A percentile compares a stretch with the other conserved stretches of the same genome.
phyloP scores from a whole-genome alignment of 2,329 filamentous ascomycete genomes.

The Fusarium transvaalense region DNA sequence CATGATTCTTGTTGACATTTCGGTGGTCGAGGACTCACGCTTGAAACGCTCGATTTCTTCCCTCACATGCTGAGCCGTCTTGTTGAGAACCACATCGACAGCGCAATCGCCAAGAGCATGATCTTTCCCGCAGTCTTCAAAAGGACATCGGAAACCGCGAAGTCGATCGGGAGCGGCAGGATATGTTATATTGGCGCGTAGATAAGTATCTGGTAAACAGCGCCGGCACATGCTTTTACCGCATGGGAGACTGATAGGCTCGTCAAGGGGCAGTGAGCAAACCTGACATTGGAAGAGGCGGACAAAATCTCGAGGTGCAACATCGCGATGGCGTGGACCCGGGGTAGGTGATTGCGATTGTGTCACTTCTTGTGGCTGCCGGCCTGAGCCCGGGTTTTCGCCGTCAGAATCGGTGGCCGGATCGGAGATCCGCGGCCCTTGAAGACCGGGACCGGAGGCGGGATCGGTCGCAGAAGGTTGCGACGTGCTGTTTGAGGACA shows the following conservation, averaged over 20 bases:
- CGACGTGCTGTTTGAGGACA: slow-evolving; percentile 38
- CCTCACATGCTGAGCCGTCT: slow-evolving; percentile 73
- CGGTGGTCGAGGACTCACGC: slow-evolving; percentile 41
- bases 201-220: slow-evolving; percentile 77
- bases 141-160: slow-evolving; percentile 80
- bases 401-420: slow-evolving; percentile 16
- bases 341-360: slow-evolving; percentile 21
- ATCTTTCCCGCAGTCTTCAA: slow-evolving; percentile 73
- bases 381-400: slow-evolving; percentile 21
- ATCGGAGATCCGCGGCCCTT: slow-evolving; percentile 11
- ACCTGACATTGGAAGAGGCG: slow-evolving; percentile 81
- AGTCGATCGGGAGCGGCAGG: slow-evolving; percentile 75
- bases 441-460: slow-evolving; percentile 30
- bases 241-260: slow-evolving; percentile 83
- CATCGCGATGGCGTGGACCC: slow-evolving; percentile 27
- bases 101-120: slow-evolving; percentile 84
- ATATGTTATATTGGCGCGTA: slow-evolving; percentile 80
- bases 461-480: slow-evolving; percentile 26
- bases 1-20: slow-evolving; percentile 56
- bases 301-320: slow-evolving; percentile 57
- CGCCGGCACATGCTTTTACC: slow-evolving; percentile 80
- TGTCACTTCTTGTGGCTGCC: slow-evolving; percentile 17
- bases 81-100: slow-evolving; percentile 80
- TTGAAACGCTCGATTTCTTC: slow-evolving; percentile 62
- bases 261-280: slow-evolving; percentile 76